These are phyloP conservation scores for Silene latifolia DNA, from an alignment of 148 eudicot genomes.

Conservation along the genomic window DNA sequence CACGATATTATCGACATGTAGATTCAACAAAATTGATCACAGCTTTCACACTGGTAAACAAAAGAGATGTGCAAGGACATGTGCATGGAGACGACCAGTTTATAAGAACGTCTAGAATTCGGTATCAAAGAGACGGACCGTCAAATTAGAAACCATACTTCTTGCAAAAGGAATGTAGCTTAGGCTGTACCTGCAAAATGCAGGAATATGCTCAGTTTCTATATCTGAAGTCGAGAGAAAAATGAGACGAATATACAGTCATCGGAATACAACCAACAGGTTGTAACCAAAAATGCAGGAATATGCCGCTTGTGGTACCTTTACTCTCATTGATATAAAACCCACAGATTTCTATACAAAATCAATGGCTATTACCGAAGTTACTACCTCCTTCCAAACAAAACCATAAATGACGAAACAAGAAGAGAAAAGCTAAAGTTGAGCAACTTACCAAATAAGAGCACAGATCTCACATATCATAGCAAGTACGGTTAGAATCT, in stretches of 20 bases:
- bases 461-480: slow-evolving; percentile 83
- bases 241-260: neutral
- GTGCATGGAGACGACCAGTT: neutral
- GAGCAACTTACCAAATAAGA: slow-evolving; percentile 68
- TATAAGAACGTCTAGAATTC: slow-evolving; percentile 40
- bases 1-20: neutral
- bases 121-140: slow-evolving; percentile 55
- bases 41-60: neutral
- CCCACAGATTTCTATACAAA: neutral
- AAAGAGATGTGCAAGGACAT: no score
- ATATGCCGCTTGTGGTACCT: no score
- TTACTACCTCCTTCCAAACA: neutral
- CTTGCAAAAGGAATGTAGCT: slow-evolving; percentile 71
- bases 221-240: neutral
- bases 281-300: neutral
- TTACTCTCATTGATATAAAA: neutral
- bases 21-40: neutral
- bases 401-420: neutral
- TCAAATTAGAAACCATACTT: slow-evolving; percentile 58
- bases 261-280: no score
- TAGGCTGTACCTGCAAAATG: slow-evolving; percentile 72
- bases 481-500: slow-evolving; percentile 69
- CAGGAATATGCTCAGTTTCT: neutral
- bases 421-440: neutral
- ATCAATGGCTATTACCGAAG: neutral